Base-by-base conservation (phyloP, 345 rosid species). In the Camelina hispida region DNA sequence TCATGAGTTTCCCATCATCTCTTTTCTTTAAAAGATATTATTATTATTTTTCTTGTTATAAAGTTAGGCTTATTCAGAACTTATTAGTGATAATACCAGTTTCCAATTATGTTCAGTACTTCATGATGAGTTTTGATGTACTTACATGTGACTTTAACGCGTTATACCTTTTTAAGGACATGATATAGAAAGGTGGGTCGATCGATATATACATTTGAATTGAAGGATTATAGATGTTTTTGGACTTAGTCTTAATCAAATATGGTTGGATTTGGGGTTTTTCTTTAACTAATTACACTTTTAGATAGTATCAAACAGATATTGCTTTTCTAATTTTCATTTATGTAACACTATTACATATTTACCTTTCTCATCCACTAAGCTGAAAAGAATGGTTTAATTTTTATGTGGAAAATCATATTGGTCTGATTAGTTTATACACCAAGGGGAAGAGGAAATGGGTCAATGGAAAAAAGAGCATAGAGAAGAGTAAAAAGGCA, bases 81-180 rank as follows among this genome's bases (percentile, higher is more conserved):
- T 58, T 71, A 63, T 76, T 71, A 71, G 72, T 77, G 72, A 77
- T 64, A 28, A 58, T 58, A 71, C 34, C 55, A 71, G 65, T 77
- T 58, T 64, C 34, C 55, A 77, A 71, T 77, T 77, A 77, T 71
- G 76, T 64, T 77, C 67, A 71, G 72, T 58, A 71, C 76, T 71
- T 77, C 42, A 65, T 71, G 42, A 77, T 77, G 76, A 71, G 67
- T 57, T 57, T 77, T 58, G 42, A 77, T 77, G 80, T 77, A 77
- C 76, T 71, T 71, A 71, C 77, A 71, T 77, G 72, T 77, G 77
- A 65, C 72, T 65, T 70, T 71, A 71, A 48, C 22, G 38, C 67
- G 37, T 70, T 56, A 57, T 65, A 64, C 80, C 80, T 57, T 77
- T 58, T 63, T 48, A 71, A 40, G 28, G 62, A 64, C 76, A 64